Evolutionary conservation across 2,329 filamentous ascomycete species (phyloP).

Genomic region (Diaporthe eres): DNA sequence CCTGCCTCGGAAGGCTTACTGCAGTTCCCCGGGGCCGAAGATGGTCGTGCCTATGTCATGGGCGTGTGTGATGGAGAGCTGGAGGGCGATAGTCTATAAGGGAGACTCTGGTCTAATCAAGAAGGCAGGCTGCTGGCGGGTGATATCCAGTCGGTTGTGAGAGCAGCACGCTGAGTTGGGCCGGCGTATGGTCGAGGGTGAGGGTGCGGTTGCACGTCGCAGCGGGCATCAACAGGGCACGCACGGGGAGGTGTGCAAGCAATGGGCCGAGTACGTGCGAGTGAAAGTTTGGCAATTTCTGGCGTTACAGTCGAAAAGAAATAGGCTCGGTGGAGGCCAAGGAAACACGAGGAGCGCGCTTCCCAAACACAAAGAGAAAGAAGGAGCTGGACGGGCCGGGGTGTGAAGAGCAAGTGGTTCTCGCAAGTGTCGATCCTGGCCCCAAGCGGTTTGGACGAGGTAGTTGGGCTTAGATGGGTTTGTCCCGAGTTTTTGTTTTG

Average conservation of each 20-base stretch:
- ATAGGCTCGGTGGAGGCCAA: constrained; percentile 15
- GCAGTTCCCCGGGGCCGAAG: constrained; percentile 20
- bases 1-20: constrained; percentile 33
- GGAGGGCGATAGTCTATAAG: neutral
- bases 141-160: neutral
- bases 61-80: neutral
- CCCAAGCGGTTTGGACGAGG: neutral
- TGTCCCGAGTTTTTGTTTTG: constrained; percentile 23
- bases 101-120: neutral
- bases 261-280: neutral
- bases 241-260: constrained; percentile 11
- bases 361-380: constrained; percentile 27
- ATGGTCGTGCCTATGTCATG: constrained; percentile 23
- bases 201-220: constrained; percentile 7
- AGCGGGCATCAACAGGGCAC: constrained; percentile 17
- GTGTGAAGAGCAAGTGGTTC: constrained; percentile 5
- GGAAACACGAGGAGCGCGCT: constrained; percentile 8
- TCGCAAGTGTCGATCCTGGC: constrained; percentile 26
- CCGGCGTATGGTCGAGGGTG: neutral
- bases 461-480: constrained; percentile 10
- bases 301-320: constrained; percentile 16
- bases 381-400: constrained; percentile 22
- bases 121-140: neutral
- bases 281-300: neutral
- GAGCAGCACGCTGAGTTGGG: neutral